These are phyloP conservation scores for Parastagonospora nodorum DNA, from an alignment of 2,329 filamentous ascomycete genomes.

Conservation along the genomic window DNA sequence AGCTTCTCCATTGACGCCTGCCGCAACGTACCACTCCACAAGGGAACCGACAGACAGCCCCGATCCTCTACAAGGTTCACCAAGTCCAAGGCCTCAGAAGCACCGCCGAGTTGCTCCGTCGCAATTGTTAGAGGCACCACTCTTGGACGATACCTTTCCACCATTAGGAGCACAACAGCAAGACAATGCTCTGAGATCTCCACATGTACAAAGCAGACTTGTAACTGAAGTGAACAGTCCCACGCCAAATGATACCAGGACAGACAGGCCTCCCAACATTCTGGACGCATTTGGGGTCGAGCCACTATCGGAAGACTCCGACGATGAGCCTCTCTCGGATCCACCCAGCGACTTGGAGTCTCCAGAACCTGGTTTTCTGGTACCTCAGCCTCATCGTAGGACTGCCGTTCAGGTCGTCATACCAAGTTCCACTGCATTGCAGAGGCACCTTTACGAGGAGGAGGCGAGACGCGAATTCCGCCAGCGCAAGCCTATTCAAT, in stretches of 20 bases:
- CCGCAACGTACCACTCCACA: not conserved
- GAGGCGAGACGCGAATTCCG: constrained; percentile 44
- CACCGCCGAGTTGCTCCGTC: constrained; percentile 5
- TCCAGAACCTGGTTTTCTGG: constrained; percentile 8
- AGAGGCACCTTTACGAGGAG: constrained; percentile 19
- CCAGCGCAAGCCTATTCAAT: constrained; percentile 54
- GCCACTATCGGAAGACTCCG: constrained; percentile 29
- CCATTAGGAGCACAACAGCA: constrained; percentile 10
- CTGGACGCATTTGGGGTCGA: constrained; percentile 24
- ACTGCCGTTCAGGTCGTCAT: constrained; percentile 38
- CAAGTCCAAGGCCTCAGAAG: constrained; percentile 6
- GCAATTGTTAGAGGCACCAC: constrained; percentile 10
- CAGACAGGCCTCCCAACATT: constrained; percentile 9
- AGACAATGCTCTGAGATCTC: constrained; percentile 3
- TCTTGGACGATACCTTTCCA: constrained; percentile 5
- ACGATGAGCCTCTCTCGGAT: constrained; percentile 32
- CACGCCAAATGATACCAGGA: not conserved
- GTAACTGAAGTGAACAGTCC: not conserved
- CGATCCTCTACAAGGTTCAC: constrained; percentile 34
- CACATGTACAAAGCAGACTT: constrained; percentile 3
- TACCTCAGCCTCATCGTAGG: constrained; percentile 32
- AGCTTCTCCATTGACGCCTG: constrained; percentile 27
- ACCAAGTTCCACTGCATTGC: constrained; percentile 25
- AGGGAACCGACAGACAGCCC: constrained; percentile 32
- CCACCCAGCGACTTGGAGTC: constrained; percentile 28